A percentile compares a stretch with the other conserved stretches of the same genome.
These are phyloP conservation scores for Crithidia brevicula DNA, from an alignment of 208 protist species.

Conservation along the genomic window DNA sequence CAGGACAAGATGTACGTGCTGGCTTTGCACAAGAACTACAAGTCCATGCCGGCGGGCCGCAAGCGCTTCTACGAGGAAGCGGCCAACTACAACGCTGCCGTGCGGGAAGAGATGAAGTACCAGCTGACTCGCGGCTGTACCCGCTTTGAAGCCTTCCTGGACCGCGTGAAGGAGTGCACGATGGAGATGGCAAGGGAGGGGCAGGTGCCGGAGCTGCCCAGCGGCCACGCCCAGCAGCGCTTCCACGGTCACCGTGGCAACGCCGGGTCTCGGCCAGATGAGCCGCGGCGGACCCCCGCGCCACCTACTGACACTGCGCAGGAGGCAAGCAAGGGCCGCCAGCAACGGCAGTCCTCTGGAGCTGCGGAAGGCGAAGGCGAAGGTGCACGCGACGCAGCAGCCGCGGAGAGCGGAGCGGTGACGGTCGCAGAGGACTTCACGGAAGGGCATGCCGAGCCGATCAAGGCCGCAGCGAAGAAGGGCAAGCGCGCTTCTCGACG, in stretches of 20 bases:
- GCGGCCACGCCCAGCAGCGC: conserved; percentile 17
- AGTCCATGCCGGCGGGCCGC: conserved; percentile 36
- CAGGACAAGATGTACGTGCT: conserved; percentile 69
- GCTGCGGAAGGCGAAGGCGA: too few species aligned
- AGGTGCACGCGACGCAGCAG: not conserved
- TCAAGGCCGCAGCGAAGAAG: not conserved
- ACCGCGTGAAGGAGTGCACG: conserved; percentile 59
- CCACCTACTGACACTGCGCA: not conserved
- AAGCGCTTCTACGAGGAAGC: conserved; percentile 74
- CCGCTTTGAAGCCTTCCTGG: conserved; percentile 72
- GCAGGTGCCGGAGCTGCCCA: conserved; percentile 28
- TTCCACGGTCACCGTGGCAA: conserved; percentile 12
- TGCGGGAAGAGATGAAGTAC: conserved; percentile 64
- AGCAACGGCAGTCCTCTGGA: too few species aligned
- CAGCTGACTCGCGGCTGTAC: conserved; percentile 57
- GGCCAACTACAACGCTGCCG: conserved; percentile 54
- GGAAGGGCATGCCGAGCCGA: not conserved
- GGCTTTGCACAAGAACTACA: conserved; percentile 70
- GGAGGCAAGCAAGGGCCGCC: not conserved
- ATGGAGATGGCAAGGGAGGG: conserved; percentile 57
- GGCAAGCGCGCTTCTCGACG: conserved; percentile 1
- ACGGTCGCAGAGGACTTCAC: too few species aligned
- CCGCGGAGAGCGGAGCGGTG: too few species aligned
- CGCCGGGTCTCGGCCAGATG: not conserved
- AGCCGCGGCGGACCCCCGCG: not conserved